Evolutionary conservation across 176 grass and related monocot species (phyloP).

Genomic region (Musa itinerans): DNA sequence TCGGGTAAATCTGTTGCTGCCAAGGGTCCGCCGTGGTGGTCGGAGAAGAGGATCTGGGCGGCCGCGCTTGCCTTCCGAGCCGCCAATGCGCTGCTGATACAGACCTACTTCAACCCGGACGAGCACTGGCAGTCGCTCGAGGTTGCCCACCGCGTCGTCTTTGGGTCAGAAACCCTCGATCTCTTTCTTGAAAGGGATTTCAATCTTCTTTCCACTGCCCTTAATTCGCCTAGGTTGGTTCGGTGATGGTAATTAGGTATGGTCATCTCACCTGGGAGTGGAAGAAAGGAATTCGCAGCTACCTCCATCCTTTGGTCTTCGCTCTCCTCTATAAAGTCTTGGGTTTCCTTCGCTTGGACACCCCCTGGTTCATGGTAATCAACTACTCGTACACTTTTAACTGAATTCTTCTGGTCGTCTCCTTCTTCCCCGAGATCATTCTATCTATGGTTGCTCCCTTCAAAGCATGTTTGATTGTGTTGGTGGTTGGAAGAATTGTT

Average conservation of each 20-base stretch:
- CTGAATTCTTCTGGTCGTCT: neutral
- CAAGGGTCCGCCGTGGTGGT: neutral
- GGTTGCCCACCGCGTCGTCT: constrained; percentile 77
- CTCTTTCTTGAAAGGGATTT: neutral
- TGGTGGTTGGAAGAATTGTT: neutral
- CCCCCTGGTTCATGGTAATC: constrained; percentile 64
- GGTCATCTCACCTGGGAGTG: constrained; percentile 95
- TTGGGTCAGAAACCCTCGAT: constrained; percentile 37
- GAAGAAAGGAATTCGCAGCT: constrained; percentile 65
- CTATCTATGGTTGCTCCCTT: neutral
- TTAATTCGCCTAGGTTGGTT: neutral
- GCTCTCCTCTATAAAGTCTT: constrained; percentile 57
- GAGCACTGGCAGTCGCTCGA: constrained; percentile 97
- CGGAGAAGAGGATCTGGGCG: constrained; percentile 43
- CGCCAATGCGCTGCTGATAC: constrained; percentile 59
- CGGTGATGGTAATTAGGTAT: constrained; percentile 34
- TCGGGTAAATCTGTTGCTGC: neutral
- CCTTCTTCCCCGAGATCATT: neutral
- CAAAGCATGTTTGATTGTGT: neutral
- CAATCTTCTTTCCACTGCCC: neutral
- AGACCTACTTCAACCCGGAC: constrained; percentile 90
- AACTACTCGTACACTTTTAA: neutral
- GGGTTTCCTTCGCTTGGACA: constrained; percentile 63
- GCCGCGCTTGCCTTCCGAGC: constrained; percentile 52
- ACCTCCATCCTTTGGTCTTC: constrained; percentile 79